These are phyloP conservation scores for Lentinula sp. DNA, from an alignment of 768 basidiomycete genomes.

Conservation along the genomic window DNA sequence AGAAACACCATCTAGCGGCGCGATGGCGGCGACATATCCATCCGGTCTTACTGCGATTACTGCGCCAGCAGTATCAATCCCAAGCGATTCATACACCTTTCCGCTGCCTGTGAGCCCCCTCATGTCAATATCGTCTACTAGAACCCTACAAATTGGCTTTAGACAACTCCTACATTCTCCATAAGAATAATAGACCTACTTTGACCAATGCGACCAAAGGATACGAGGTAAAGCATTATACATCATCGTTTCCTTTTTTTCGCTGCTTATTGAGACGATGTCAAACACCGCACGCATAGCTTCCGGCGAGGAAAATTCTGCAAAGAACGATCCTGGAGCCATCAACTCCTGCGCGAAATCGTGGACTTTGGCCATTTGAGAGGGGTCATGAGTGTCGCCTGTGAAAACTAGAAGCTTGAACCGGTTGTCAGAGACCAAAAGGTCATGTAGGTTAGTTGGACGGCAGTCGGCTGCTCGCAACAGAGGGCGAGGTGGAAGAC, in stretches of 20 bases:
- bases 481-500: constrained; percentile 43
- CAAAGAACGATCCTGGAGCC: constrained; percentile 17
- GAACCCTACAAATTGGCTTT: constrained; percentile 33
- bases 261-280: constrained; percentile 31
- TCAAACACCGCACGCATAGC: constrained; percentile 34
- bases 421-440: constrained; percentile 42
- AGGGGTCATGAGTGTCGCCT: constrained; percentile 31
- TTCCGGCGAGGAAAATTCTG: constrained; percentile 20
- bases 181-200: constrained; percentile 28
- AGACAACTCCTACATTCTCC: background rate
- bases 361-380: constrained; percentile 22
- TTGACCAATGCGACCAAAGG: constrained; percentile 54
- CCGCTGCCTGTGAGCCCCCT: constrained; percentile 38
- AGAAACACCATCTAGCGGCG: constrained; percentile 36
- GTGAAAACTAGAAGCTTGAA: constrained; percentile 53
- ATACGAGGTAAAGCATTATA: constrained; percentile 40
- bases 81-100: constrained; percentile 50
- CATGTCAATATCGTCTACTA: constrained; percentile 51
- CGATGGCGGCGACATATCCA: constrained; percentile 57
- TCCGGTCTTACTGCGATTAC: constrained; percentile 57
- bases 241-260: constrained; percentile 30
- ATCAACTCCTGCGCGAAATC: constrained; percentile 26
- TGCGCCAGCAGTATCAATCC: constrained; percentile 40
- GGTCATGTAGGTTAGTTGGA: constrained; percentile 47
- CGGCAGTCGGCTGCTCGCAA: constrained; percentile 44